phyloP scores from a whole-genome alignment of 2,329 filamentous ascomycete species.

The Microdochium trichocladiopsis region DNA sequence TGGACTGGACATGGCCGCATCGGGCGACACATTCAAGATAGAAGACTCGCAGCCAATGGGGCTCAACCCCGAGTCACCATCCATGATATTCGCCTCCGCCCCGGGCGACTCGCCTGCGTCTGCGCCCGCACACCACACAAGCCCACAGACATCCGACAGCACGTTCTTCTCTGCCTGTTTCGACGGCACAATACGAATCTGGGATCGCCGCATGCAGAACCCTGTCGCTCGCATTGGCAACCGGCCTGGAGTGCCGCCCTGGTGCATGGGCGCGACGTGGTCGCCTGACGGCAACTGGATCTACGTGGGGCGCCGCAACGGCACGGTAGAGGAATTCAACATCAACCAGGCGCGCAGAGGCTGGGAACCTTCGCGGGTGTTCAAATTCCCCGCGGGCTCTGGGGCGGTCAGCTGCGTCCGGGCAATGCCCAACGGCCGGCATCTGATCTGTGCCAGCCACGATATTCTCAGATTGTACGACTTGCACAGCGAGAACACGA shows the following conservation, averaged over 20 bases:
- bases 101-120: slow-evolving; percentile 10
- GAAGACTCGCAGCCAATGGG: neutral
- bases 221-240: slow-evolving; percentile 76
- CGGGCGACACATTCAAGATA: neutral
- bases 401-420: slow-evolving; percentile 83
- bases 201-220: slow-evolving; percentile 74
- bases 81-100: slow-evolving; percentile 28
- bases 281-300: slow-evolving; percentile 92
- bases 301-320: slow-evolving; percentile 84
- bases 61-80: slow-evolving; percentile 20
- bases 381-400: slow-evolving; percentile 85
- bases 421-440: slow-evolving; percentile 86
- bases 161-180: slow-evolving; percentile 86
- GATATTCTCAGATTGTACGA: slow-evolving; percentile 94
- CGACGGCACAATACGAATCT: slow-evolving; percentile 84
- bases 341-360: slow-evolving; percentile 67
- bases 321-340: slow-evolving; percentile 90
- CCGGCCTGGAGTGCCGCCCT: slow-evolving; percentile 72
- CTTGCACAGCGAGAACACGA: slow-evolving; percentile 56
- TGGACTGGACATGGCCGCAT: too few species aligned
- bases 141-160: slow-evolving; percentile 58
- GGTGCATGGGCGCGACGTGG: slow-evolving; percentile 98
- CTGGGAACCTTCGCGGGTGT: slow-evolving; percentile 66
- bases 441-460: slow-evolving; percentile 87
- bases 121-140: slow-evolving; percentile 34